Conservation (phyloP, 2,329 filamentous ascomycete genomes). For the Trichocomaceae sp. region DNA sequence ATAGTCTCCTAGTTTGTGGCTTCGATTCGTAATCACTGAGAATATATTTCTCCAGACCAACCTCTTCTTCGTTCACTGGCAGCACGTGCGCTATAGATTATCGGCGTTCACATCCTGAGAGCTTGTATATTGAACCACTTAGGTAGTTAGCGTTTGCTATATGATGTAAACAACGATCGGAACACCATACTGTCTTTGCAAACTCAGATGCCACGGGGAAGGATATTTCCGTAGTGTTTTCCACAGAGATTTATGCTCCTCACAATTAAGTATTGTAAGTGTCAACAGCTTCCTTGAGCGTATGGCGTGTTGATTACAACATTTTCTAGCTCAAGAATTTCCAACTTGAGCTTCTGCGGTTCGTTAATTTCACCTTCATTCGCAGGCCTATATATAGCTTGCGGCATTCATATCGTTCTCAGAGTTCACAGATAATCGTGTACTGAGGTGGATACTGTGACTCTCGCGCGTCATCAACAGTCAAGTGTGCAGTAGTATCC, state of each 20-base stretch:
- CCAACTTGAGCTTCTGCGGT: constrained; percentile 53
- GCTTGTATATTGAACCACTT: too few species aligned
- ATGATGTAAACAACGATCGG: too few species aligned
- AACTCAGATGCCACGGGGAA: too few species aligned
- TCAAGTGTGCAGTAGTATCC: constrained; percentile 3
- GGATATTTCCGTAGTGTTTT: constrained; percentile 60
- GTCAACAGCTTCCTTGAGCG: constrained; percentile 66
- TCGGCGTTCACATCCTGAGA: too few species aligned
- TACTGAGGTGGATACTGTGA: background rate
- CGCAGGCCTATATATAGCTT: background rate
- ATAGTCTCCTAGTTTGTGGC: too few species aligned
- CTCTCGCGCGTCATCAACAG: constrained; percentile 1
- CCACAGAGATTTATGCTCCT: constrained; percentile 68
- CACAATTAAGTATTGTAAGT: constrained; percentile 67
- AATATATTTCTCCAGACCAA: too few species aligned
- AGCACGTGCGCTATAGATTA: too few species aligned
- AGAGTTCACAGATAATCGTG: background rate
- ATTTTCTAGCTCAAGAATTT: constrained; percentile 67
- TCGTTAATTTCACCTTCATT: background rate
- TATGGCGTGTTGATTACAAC: constrained; percentile 64
- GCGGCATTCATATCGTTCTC: background rate
- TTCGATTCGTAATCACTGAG: too few species aligned
- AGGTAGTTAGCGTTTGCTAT: too few species aligned
- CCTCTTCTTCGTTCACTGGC: too few species aligned
- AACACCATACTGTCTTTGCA: too few species aligned